phyloP scores from a whole-genome alignment of 441 rosid genomes.

The Gossypium gossypioides region DNA sequence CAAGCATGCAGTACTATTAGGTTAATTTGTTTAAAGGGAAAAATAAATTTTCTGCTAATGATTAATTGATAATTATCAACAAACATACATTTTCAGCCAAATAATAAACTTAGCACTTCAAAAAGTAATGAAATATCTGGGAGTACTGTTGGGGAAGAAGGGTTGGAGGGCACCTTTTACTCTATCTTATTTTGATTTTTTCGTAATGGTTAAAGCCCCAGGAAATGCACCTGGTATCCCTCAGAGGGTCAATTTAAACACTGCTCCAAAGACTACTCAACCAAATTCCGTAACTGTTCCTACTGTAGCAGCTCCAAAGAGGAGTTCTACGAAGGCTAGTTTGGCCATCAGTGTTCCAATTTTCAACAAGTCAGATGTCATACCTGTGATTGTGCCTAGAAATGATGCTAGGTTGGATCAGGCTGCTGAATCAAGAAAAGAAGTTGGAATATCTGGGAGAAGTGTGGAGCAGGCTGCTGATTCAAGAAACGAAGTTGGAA shows the following conservation, averaged over 20 bases:
- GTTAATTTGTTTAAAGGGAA: background rate
- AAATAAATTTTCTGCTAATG: background rate
- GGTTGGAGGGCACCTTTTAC: background rate
- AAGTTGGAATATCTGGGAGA: conserved; percentile 23
- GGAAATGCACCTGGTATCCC: conserved; percentile 72
- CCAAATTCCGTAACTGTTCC: conserved; percentile 37
- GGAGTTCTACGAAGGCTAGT: conserved; percentile 40
- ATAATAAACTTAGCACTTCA: background rate
- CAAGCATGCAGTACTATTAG: background rate
- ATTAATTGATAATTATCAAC: background rate
- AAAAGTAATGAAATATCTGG: background rate
- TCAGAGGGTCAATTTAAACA: conserved; percentile 48
- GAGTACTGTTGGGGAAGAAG: background rate
- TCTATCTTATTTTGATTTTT: conserved; percentile 24
- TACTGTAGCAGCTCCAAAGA: conserved; percentile 43
- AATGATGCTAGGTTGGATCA: conserved; percentile 50
- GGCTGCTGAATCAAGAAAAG: conserved; percentile 63
- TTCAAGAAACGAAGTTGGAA: conserved; percentile 49
- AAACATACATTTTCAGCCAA: background rate
- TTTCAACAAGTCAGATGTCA: conserved; percentile 47
- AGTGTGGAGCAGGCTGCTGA: conserved; percentile 32
- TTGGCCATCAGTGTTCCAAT: conserved; percentile 39
- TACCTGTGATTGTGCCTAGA: conserved; percentile 81
- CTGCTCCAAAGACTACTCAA: conserved; percentile 33
- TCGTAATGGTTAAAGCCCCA: conserved; percentile 55